Evolutionary conservation across 805 yeast genomes (phyloP), one percentile per base, ranked within the genome.

Genomic region (Metschnikowia vanudenii): DNA sequence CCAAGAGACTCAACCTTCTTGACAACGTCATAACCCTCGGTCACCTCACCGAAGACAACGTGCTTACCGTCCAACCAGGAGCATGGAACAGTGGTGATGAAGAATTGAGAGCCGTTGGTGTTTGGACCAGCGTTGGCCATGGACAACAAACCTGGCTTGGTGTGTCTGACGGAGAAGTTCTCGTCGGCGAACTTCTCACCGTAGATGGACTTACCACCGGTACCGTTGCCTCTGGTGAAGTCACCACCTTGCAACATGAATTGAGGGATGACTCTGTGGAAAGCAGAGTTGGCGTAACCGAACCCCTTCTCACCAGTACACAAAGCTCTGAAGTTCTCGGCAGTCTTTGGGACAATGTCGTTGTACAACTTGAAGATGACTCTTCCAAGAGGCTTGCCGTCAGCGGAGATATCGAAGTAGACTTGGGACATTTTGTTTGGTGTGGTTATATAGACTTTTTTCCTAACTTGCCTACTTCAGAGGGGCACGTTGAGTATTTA

Each of bases 41-140:
- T 65, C 54, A 89, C 89, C 75, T 90, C 96, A 63, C 97, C 97
- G 63, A 91, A 91, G 51, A 91, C 97, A 64, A 88, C 96, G 80
- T 90, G 96, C 75, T 85, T 84, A 56, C 96, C 96, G 65, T 90
- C 96, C 70, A 91, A 80, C 95, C 95, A 87, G 53, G 92, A 84
- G 66, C 85, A 76, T 56, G 84, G 76, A 47, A 87, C 91, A 50
- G 96, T 89, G 74, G 97, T 89, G 76, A 89, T 85, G 81, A 92
- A 91, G 75, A 91, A 91, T 76, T 91, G 98, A 46, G 97, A 90
- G 51, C 97, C 97, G 77, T 92, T 92, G 78, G 97, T 88, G 84
- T 90, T 88, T 71, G 96, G 96, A 62, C 97, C 97, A 57, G 97
- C 95, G 70, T 92, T 92, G 70, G 97, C 97, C 97, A 92, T 92